phyloP scores from a whole-genome alignment of 2,329 filamentous ascomycete genomes.

The Fusarium nodosum region DNA sequence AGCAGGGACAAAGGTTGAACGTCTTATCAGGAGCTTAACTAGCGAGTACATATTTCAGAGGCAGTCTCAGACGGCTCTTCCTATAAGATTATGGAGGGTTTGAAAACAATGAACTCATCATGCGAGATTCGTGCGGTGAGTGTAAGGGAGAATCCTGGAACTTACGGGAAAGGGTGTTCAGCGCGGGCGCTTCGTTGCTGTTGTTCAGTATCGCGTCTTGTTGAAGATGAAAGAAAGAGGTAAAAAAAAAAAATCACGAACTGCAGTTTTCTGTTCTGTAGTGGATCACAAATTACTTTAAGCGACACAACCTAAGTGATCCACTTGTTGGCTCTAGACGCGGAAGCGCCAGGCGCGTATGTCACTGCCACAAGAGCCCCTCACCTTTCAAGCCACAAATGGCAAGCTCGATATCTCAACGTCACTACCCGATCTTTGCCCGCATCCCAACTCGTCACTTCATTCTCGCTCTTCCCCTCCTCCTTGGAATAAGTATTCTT shows the following conservation, averaged over 20 bases:
- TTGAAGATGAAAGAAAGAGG: slow-evolving; percentile 30
- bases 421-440: slow-evolving; percentile 36
- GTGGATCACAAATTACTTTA: slow-evolving; percentile 31
- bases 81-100: slow-evolving; percentile 58
- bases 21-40: slow-evolving; percentile 44
- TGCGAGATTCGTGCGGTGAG: slow-evolving; percentile 47
- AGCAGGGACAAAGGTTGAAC: slow-evolving; percentile 36
- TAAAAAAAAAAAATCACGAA: slow-evolving; percentile 42
- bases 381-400: slow-evolving; percentile 24
- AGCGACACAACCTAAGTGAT: slow-evolving; percentile 33
- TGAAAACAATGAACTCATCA: slow-evolving; percentile 59
- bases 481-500: slow-evolving; percentile 12
- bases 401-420: slow-evolving; percentile 22
- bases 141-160: neutral
- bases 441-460: slow-evolving; percentile 31
- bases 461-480: slow-evolving; percentile 25
- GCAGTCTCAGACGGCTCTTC: slow-evolving; percentile 64
- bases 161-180: slow-evolving; percentile 23
- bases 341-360: slow-evolving; percentile 30
- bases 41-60: slow-evolving; percentile 45
- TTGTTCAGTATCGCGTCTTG: slow-evolving; percentile 4
- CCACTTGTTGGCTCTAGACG: slow-evolving; percentile 26
- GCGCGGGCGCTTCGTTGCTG: slow-evolving; percentile 1
- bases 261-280: slow-evolving; percentile 35
- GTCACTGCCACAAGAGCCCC: slow-evolving; percentile 14